Conservation (phyloP, 2,329 filamentous ascomycete species). For the Calonectria hongkongensis region DNA sequence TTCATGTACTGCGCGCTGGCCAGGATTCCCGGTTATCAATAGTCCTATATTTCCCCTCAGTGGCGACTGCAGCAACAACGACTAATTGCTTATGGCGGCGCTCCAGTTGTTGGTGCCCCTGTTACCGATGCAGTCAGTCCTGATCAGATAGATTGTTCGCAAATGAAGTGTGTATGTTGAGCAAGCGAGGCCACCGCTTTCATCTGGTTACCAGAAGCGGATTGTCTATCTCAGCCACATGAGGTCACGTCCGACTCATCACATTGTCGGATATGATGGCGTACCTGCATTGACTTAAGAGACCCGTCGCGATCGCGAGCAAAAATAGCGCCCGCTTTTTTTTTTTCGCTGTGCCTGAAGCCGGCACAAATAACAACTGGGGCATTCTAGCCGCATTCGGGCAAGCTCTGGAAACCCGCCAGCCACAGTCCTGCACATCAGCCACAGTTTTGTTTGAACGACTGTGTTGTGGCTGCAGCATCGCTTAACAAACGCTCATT, state of each 20-base stretch:
- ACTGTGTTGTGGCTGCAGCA: slow-evolving; percentile 34
- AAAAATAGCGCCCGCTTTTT: slow-evolving; percentile 42
- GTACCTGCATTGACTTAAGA: slow-evolving; percentile 38
- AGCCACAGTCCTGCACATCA: slow-evolving; percentile 38
- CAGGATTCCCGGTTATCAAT: slow-evolving; percentile 40
- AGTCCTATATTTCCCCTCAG: slow-evolving; percentile 40
- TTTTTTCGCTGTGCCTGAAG: slow-evolving; percentile 39
- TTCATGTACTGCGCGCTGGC: slow-evolving; percentile 34
- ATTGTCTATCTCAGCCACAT: slow-evolving; percentile 25
- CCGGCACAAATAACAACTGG: slow-evolving; percentile 30
- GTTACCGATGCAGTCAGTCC: slow-evolving; percentile 18
- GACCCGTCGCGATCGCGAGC: slow-evolving; percentile 34
- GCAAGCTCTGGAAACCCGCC: slow-evolving; percentile 20
- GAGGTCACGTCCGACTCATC: slow-evolving; percentile 38
- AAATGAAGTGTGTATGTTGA: slow-evolving; percentile 17
- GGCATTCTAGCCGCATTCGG: neutral
- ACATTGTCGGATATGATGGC: slow-evolving; percentile 33
- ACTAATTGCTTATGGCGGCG: slow-evolving; percentile 20
- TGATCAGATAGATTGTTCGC: neutral
- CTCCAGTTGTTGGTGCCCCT: slow-evolving; percentile 16
- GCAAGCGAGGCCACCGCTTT: slow-evolving; percentile 15
- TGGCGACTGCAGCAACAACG: slow-evolving; percentile 19
- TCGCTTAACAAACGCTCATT: slow-evolving; percentile 2
- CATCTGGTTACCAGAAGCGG: neutral
- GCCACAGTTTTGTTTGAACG: slow-evolving; percentile 37